Evolutionary conservation across 1,139 yeast genomes (phyloP), one percentile per base, ranked within the genome.

Genomic region (Suhomyces bokatorum): DNA sequence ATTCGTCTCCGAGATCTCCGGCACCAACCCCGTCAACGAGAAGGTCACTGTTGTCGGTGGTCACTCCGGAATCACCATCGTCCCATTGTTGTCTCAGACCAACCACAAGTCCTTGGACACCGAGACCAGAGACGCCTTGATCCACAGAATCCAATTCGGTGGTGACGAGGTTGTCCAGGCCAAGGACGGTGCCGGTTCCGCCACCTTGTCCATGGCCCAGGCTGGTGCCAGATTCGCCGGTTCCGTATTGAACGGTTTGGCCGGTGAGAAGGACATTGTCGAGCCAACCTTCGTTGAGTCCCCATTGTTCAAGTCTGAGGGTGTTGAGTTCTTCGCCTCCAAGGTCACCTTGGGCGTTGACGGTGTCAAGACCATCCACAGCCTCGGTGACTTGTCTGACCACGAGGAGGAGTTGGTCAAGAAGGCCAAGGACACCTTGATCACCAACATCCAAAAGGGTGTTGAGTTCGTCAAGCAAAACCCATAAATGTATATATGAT

Each of bases 131-230:
- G 87, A 83, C 63, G 78, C 81, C 47, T 78, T 90, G 59, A 78
- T 88, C 62, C 80, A 87, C 77, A 84, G 97, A 70, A 89, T 90
- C 64, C 97, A 90, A 73, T 89, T 85, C 64, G 98, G 97, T 64
- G 97, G 97, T 71, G 97, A 91, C 65, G 97, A 91, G 74, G 95
- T 91, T 57, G 97, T 91, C 58, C 77, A 86, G 72, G 97, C 97
- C 59, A 91, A 91, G 77, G 85, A 88, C 65, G 97, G 97, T 62
- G 83, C 85, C 52, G 97, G 97, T 47, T 87, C 96, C 42, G 96
- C 97, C 53, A 91, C 98, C 42, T 77, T 91, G 56, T 87, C 97
- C 45, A 91, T 91, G 97, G 97, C 97, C 42, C 93, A 89, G 66
- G 97, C 97, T 42, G 97, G 95, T 57, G 91, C 83, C 65, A 81